These are phyloP conservation scores for Globisporangium acanthophoron DNA, from an alignment of 352 stramenopile species.

Conservation along the genomic window DNA sequence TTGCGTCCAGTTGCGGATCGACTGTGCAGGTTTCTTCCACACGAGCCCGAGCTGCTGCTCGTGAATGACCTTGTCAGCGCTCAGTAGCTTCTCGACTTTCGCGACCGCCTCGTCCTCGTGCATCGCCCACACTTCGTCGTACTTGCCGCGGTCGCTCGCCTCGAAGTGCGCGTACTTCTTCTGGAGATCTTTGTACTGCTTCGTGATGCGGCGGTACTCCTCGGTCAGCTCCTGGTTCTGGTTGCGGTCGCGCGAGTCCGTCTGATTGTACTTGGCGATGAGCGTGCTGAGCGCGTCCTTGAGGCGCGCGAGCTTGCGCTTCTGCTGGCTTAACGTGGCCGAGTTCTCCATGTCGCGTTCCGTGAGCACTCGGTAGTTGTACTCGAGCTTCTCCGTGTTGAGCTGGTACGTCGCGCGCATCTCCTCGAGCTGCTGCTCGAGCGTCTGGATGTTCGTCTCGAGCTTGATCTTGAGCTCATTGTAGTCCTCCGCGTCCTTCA, in stretches of 20 bases:
- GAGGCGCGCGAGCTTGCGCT: constrained; percentile 89
- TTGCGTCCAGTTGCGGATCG: constrained; percentile 49
- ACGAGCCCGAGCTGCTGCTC: constrained; percentile 87
- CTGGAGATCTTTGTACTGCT: constrained; percentile 95
- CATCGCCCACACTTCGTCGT: constrained; percentile 90
- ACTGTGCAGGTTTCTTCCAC: constrained; percentile 58
- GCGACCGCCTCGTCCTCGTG: constrained; percentile 83
- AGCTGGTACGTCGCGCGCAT: constrained; percentile 95
- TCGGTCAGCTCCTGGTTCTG: constrained; percentile 93
- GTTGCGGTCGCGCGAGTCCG: constrained; percentile 77
- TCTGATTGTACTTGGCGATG: constrained; percentile 91
- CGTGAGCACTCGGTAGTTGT: constrained; percentile 94
- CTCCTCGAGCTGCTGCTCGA: constrained; percentile 95
- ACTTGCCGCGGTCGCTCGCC: constrained; percentile 81
- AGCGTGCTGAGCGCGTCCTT: constrained; percentile 90
- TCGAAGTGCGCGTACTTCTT: constrained; percentile 94
- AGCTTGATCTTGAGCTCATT: constrained; percentile 96
- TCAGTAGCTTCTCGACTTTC: constrained; percentile 85
- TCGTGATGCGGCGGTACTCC: constrained; percentile 91
- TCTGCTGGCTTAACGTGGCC: constrained; percentile 89
- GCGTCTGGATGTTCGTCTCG: constrained; percentile 94
- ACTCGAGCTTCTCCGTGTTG: constrained; percentile 96
- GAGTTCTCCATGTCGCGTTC: constrained; percentile 95
- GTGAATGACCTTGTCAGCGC: constrained; percentile 87
- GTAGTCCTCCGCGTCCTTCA: constrained; percentile 92